phyloP scores from a whole-genome alignment of 192 early-diverging fungal species.

The Diversispora epigaea region DNA sequence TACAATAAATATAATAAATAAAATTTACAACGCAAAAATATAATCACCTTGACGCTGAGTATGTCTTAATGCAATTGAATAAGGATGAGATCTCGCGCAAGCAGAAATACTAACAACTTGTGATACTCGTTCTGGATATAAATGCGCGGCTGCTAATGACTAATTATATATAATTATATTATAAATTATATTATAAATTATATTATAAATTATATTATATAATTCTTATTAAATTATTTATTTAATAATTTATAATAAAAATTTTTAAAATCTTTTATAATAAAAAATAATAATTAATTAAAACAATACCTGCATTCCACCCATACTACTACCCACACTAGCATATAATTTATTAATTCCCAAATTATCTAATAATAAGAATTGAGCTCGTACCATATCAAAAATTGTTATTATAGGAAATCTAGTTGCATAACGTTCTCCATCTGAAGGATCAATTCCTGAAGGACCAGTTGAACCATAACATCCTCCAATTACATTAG shows the following conservation, averaged over 20 bases:
- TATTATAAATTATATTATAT: not conserved
- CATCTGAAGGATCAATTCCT: constrained; percentile 74
- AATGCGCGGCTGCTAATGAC: constrained; percentile 78
- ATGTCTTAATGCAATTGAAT: constrained; percentile 90
- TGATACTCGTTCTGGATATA: constrained; percentile 81
- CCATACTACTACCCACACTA: constrained; percentile 92
- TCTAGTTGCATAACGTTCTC: constrained; percentile 77
- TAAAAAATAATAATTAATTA: not conserved
- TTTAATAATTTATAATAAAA: not conserved
- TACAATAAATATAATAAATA: too few relatives aligned
- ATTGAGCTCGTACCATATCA: constrained; percentile 98
- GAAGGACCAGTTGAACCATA: constrained; percentile 94
- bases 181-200: not conserved
- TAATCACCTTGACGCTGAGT: constrained; percentile 82
- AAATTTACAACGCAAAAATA: too few relatives aligned
- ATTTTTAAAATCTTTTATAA: too few relatives aligned
- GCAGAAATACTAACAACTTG: constrained; percentile 84
- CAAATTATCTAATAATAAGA: constrained; percentile 75
- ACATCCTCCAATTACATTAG: constrained; percentile 94
- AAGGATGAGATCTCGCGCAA: constrained; percentile 92
- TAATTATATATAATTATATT: constrained; percentile 23
- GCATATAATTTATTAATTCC: constrained; percentile 82
- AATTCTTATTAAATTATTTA: not conserved
- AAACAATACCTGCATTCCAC: constrained; percentile 78
- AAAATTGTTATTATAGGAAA: constrained; percentile 92